Evolutionary conservation across 495 filamentous ascomycete species (phyloP), one percentile per base, ranked within the genome.

Genomic region (Penicillium maclennaniae): DNA sequence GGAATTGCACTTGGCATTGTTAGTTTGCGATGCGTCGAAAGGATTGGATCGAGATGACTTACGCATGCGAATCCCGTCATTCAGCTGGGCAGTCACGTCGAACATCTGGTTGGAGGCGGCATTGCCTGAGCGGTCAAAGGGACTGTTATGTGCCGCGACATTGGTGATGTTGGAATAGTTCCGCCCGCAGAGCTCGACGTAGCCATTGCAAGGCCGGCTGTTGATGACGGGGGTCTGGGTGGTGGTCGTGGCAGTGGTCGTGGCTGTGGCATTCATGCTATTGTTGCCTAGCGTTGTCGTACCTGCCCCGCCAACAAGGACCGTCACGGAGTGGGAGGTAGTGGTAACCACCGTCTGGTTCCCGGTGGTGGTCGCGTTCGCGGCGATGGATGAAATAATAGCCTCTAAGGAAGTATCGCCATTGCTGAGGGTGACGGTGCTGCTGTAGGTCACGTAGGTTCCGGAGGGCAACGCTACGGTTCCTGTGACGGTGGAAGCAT

Each of bases 111-210:
- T 97, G 49, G 87, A 79, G 1, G 86, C 89, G 3, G 83, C 79
- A 66, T 88, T 87, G 62, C 87, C 82, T 61, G 76, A 60, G 28
- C 63, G 41, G 20, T 83, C 81, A 65, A 97, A 97, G 17, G 91
- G 88, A 28, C 86, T 91, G 73, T 96, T 96, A 72, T 97, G 86
- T 14, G 88, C 86, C 19, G 86, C 88, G 4, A 97, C 83, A 63
- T 89, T 77, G 49, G 91, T 93, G 66, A 97, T 88, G 67, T 96
- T 93, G 72, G 87, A 87, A 64, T 92, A 97, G 50, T 82, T 83
- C 43, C 91, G 79, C 7, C 63, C 67, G 70, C 92, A 97, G 61
- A 95, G 84, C 63, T 95, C 89, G n/a, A 83, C 70, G 59, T 92
- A 88, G 66, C 82, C 80, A 68, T 97, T 97, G 77, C 92, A 97